A percentile compares a stretch with the other conserved stretches of the same genome.
These are phyloP conservation scores for Antitrichia curtipendula DNA, from an alignment of 225 moss, liverwort and hornwort species.

Conservation along the genomic window DNA sequence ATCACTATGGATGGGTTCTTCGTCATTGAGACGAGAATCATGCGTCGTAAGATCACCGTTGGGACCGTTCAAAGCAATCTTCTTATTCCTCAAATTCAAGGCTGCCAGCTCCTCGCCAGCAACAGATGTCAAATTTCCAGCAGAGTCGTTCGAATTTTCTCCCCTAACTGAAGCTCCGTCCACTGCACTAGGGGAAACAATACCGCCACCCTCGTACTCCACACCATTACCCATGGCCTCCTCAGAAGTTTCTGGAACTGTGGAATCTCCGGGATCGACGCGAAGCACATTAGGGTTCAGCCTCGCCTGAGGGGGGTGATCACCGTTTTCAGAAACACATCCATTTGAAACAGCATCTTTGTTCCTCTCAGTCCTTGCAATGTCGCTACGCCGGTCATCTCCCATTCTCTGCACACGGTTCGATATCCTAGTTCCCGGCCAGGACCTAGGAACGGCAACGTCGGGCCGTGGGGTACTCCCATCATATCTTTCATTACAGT, in stretches of 20 bases:
- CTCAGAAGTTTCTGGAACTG: background rate
- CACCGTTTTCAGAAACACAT: background rate
- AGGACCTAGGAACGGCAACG: constrained; percentile 5
- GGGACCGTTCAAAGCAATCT: background rate
- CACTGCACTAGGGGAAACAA: background rate
- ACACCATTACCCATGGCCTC: background rate
- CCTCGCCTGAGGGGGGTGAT: background rate
- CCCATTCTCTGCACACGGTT: constrained; percentile 1
- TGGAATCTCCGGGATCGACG: background rate
- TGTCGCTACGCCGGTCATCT: constrained; percentile 7
- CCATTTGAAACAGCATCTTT: background rate
- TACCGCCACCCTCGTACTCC: background rate
- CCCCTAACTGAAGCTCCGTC: background rate
- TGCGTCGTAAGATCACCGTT: background rate
- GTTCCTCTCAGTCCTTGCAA: background rate
- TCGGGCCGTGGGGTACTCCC: constrained; percentile 39
- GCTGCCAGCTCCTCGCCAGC: background rate
- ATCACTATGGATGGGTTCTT: background rate
- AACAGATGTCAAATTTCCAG: background rate
- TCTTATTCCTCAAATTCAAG: background rate
- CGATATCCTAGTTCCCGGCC: background rate
- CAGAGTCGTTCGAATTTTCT: background rate
- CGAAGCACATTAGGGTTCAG: background rate
- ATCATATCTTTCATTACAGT: constrained; percentile 18
- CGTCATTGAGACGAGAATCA: background rate